Conservation (phyloP, 2,329 filamentous ascomycete species). For the Stachybotrys echinatus region DNA sequence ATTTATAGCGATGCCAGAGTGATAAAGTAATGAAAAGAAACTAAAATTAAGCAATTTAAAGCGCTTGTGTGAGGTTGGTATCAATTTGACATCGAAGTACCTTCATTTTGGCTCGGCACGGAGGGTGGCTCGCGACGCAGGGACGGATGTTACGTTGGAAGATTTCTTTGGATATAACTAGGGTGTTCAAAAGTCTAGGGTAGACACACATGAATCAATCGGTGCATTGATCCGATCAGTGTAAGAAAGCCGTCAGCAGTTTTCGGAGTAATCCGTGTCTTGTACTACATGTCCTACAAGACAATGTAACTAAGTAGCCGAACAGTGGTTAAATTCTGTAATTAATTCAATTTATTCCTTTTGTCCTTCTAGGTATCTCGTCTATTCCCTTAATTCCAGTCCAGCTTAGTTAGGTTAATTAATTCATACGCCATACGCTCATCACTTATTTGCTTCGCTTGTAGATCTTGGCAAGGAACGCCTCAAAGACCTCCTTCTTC, state of each 20-base stretch:
- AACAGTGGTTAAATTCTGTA: too few species aligned
- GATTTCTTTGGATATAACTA: too few species aligned
- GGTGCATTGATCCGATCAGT: too few species aligned
- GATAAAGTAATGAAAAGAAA: neutral
- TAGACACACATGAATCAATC: too few species aligned
- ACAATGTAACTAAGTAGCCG: too few species aligned
- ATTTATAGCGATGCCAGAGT: neutral
- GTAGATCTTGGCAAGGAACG: constrained; percentile 95
- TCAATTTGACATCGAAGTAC: constrained; percentile 2
- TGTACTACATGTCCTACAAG: too few species aligned
- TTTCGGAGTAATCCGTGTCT: too few species aligned
- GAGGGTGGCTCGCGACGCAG: constrained; percentile 4
- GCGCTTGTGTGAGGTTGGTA: neutral
- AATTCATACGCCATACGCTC: constrained; percentile 1
- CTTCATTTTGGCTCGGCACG: constrained; percentile 5
- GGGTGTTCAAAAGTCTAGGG: too few species aligned
- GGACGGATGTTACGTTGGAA: constrained; percentile 5
- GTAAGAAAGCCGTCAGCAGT: too few species aligned
- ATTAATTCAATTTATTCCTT: neutral
- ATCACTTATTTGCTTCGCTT: constrained; percentile 86
- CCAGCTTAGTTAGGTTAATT: constrained; percentile 2
- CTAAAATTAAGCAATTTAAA: neutral
- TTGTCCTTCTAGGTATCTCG: neutral
- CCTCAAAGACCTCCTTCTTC: constrained; percentile 85
- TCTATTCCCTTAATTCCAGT: neutral